Evolutionary conservation across 2,329 filamentous ascomycete genomes (phyloP).

Genomic region (Chaetomium sp.): DNA sequence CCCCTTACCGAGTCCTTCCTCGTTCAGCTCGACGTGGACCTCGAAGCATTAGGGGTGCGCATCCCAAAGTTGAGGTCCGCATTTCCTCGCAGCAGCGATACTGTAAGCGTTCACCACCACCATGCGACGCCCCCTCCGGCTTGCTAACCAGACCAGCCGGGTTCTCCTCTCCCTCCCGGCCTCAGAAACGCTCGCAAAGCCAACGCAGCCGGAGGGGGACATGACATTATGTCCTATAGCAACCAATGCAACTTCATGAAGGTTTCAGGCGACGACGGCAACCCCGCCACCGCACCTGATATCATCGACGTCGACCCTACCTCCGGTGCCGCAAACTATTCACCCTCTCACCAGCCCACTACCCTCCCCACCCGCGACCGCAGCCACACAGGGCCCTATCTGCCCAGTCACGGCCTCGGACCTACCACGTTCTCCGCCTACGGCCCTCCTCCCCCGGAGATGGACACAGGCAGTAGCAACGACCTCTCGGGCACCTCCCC

Average conservation of each 20-base stretch:
- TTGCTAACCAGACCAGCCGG: constrained; percentile 31
- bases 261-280: constrained; percentile 44
- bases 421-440: constrained; percentile 37
- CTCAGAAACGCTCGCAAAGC: constrained; percentile 1
- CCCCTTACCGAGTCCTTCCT: constrained; percentile 93
- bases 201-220: background rate
- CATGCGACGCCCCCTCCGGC: constrained; percentile 8
- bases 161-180: constrained; percentile 18
- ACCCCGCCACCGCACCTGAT: constrained; percentile 45
- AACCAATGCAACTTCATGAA: constrained; percentile 51
- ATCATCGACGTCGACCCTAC: constrained; percentile 44
- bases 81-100: constrained; percentile 56
- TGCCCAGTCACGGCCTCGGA: constrained; percentile 26
- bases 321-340: constrained; percentile 35
- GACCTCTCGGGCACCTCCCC: constrained; percentile 52
- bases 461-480: constrained; percentile 48
- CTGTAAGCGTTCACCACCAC: constrained; percentile 45
- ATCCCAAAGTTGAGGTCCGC: constrained; percentile 60
- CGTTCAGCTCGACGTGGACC: constrained; percentile 87
- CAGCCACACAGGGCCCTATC: constrained; percentile 25
- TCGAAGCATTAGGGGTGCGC: constrained; percentile 70
- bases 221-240: constrained; percentile 42
- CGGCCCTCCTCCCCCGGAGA: constrained; percentile 45
- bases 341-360: constrained; percentile 23
- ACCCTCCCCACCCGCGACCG: constrained; percentile 31